Conservation (phyloP, 306 rosid species). For the Argentina anserina region DNA sequence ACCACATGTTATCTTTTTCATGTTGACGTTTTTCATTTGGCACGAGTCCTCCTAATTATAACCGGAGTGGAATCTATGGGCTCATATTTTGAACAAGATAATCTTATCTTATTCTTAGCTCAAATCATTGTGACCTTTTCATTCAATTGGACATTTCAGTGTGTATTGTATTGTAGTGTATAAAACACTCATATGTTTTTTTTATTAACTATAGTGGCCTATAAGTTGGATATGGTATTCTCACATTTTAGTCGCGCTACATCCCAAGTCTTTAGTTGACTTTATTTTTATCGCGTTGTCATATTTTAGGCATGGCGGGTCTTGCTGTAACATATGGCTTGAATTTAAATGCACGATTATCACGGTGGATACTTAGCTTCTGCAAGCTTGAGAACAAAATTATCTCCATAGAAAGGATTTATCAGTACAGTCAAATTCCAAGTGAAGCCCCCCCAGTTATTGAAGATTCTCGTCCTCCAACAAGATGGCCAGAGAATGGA, state of each 20-base stretch:
- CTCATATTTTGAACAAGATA: not conserved
- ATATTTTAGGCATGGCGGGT: slow-evolving; percentile 99
- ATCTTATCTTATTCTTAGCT: not conserved
- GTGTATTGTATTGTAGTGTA: not conserved
- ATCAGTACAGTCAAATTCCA: slow-evolving; percentile 86
- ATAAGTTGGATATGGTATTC: not conserved
- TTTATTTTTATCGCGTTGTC: no score
- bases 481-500: slow-evolving; percentile 82
- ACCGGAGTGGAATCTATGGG: not conserved
- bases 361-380: slow-evolving; percentile 95
- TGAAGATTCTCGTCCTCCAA: slow-evolving; percentile 70
- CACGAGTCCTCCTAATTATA: not conserved
- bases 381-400: slow-evolving; percentile 98
- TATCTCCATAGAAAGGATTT: slow-evolving; percentile 91
- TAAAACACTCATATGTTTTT: not conserved
- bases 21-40: not conserved
- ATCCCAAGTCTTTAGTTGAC: slow-evolving; percentile 6
- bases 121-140: not conserved
- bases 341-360: slow-evolving; percentile 76
- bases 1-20: slow-evolving; percentile 2
- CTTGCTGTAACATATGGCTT: slow-evolving; percentile 92
- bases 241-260: slow-evolving; percentile 6
- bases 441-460: slow-evolving; percentile 69
- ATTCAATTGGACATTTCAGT: slow-evolving; percentile 5
- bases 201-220: not conserved